Evolutionary conservation across 2,329 filamentous ascomycete genomes (phyloP).

Genomic region (Bipolaris oryzae): DNA sequence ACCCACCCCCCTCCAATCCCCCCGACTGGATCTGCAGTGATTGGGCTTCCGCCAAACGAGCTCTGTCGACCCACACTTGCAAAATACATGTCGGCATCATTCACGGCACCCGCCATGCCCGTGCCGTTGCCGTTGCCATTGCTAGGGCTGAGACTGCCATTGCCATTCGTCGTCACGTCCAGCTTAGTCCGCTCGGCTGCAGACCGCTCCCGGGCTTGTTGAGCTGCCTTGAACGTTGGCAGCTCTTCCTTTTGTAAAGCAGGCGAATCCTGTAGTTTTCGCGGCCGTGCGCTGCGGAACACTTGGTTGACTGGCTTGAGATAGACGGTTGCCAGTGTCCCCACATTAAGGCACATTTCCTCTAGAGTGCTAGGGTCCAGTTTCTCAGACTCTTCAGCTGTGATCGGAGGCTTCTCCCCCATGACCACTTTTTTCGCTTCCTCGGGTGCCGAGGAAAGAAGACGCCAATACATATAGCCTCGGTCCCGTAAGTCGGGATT

Average conservation of each 20-base stretch:
- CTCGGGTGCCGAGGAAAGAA: constrained; percentile 88
- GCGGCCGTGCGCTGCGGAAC: constrained; percentile 84
- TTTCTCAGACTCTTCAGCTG: constrained; percentile 86
- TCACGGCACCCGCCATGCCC: constrained; percentile 72
- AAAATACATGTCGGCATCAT: constrained; percentile 89
- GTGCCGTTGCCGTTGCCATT: constrained; percentile 57
- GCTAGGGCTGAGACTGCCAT: constrained; percentile 28
- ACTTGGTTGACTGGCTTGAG: constrained; percentile 97
- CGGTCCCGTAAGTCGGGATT: constrained; percentile 95
- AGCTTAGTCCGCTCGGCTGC: constrained; percentile 38
- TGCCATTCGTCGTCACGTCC: constrained; percentile 37
- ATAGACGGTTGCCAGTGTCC: constrained; percentile 95
- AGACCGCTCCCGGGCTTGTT: constrained; percentile 41
- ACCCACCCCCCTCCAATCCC: constrained; percentile 41
- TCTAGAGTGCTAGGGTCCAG: constrained; percentile 89
- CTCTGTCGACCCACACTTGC: constrained; percentile 59
- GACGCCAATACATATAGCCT: constrained; percentile 99
- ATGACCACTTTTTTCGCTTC: constrained; percentile 89
- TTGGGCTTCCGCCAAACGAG: constrained; percentile 44
- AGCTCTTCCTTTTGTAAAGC: constrained; percentile 78
- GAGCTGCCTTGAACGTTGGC: constrained; percentile 60
- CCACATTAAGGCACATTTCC: constrained; percentile 96
- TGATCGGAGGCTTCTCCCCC: constrained; percentile 96
- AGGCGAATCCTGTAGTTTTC: constrained; percentile 79
- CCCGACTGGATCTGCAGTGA: constrained; percentile 36